Evolutionary conservation across 2,329 filamentous ascomycete species (phyloP).

Genomic region (Fusarium subtropicale): DNA sequence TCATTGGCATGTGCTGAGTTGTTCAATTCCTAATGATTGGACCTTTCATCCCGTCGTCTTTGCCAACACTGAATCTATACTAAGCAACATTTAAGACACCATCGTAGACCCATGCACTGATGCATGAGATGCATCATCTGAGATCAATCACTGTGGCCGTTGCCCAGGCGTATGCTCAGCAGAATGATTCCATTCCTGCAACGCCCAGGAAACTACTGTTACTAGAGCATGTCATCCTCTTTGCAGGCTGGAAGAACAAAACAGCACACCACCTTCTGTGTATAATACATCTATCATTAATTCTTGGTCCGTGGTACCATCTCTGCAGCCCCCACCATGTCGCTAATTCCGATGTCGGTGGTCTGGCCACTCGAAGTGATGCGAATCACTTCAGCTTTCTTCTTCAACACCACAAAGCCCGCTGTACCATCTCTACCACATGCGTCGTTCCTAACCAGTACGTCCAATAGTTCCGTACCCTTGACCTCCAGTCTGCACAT

Average conservation of each 20-base stretch:
- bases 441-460: slow-evolving; percentile 28
- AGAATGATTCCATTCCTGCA: neutral
- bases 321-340: neutral
- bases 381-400: neutral
- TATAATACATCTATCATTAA: neutral
- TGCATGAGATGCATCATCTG: neutral
- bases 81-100: neutral
- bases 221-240: neutral
- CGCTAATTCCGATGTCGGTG: neutral
- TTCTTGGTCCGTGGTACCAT: neutral
- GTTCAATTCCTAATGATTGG: slow-evolving; percentile 20
- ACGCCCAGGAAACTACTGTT: neutral
- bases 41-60: neutral
- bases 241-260: neutral
- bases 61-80: neutral
- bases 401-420: neutral
- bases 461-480: slow-evolving; percentile 67
- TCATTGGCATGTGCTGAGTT: slow-evolving; percentile 11
- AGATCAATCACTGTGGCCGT: neutral
- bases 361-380: neutral
- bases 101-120: neutral
- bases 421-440: neutral
- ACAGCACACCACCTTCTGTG: neutral
- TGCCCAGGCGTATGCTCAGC: neutral
- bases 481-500: slow-evolving; percentile 77